A percentile compares a stretch with the other conserved stretches of the same genome.
These are phyloP conservation scores for Sisymbrium irio DNA, from an alignment of 345 rosid genomes.

Conservation along the genomic window DNA sequence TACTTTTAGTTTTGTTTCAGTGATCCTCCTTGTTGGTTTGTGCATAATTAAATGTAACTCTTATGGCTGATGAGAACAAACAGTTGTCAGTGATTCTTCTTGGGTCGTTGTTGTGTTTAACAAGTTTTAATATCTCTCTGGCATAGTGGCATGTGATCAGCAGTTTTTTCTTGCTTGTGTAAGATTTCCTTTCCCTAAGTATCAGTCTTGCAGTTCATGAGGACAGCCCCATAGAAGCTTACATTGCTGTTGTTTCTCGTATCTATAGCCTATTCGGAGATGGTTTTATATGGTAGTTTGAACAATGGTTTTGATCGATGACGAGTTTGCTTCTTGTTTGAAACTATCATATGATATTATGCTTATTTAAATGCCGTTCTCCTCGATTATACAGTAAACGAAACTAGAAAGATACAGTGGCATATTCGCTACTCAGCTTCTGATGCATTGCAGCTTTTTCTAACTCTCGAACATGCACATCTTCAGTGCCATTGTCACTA, in stretches of 20 bases:
- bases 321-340: background rate
- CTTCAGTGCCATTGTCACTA: background rate
- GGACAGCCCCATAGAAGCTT: background rate
- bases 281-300: constrained; percentile 1
- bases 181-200: no score
- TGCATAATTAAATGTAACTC: background rate
- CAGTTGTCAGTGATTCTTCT: background rate
- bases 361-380: background rate
- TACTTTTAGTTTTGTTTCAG: background rate
- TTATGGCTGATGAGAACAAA: background rate
- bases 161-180: background rate
- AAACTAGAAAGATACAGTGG: background rate
- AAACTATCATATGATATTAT: background rate
- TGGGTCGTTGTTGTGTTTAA: background rate
- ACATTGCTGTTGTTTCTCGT: background rate
- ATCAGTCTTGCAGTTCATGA: no score
- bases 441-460: background rate
- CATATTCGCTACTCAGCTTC: background rate
- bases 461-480: background rate
- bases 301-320: background rate
- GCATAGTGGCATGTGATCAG: background rate
- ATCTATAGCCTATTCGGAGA: background rate
- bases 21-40: background rate
- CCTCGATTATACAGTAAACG: background rate
- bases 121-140: background rate